A percentile compares a stretch with the other conserved stretches of the same genome.
Conservation (phyloP, 495 filamentous ascomycete genomes). For the Ramalina intermedia region DNA sequence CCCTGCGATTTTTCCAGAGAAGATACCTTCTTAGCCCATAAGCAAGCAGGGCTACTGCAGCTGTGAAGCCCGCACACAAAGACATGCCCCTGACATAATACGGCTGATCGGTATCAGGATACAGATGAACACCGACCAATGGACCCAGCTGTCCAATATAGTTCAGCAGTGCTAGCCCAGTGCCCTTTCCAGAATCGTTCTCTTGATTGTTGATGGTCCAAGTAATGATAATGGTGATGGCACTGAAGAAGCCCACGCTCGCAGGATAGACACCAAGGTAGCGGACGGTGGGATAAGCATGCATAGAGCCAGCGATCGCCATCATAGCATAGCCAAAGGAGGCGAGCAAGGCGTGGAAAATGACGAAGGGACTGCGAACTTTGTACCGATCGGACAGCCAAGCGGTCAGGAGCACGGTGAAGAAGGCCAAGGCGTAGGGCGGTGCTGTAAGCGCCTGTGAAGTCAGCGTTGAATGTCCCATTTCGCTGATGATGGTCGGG, state of each 20-base stretch:
- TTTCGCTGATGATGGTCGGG: slow-evolving; percentile 43
- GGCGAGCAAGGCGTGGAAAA: slow-evolving; percentile 39
- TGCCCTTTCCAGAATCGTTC: slow-evolving; percentile 37
- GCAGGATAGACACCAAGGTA: slow-evolving; percentile 46
- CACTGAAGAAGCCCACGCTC: slow-evolving; percentile 44
- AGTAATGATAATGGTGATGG: slow-evolving; percentile 47
- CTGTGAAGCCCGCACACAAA: slow-evolving; percentile 45
- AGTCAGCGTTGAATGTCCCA: slow-evolving; percentile 32
- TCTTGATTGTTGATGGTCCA: slow-evolving; percentile 51
- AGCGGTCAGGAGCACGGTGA: slow-evolving; percentile 32
- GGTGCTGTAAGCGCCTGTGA: slow-evolving; percentile 44
- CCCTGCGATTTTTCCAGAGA: slow-evolving; percentile 25
- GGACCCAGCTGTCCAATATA: slow-evolving; percentile 49
- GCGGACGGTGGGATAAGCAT: slow-evolving; percentile 21
- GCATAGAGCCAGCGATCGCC: slow-evolving; percentile 22
- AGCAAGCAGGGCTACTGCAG: slow-evolving; percentile 31
- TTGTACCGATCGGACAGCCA: slow-evolving; percentile 35
- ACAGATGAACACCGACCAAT: slow-evolving; percentile 44
- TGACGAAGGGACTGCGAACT: slow-evolving; percentile 35
- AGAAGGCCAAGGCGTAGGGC: slow-evolving; percentile 40
- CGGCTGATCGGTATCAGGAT: slow-evolving; percentile 40
- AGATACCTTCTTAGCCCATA: slow-evolving; percentile 32
- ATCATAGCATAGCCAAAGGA: slow-evolving; percentile 46
- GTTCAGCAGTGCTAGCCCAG: slow-evolving; percentile 43
- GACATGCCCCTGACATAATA: slow-evolving; percentile 46